These are phyloP conservation scores for Sporothrix sp. DNA, from an alignment of 2,329 filamentous ascomycete genomes.

Conservation along the genomic window DNA sequence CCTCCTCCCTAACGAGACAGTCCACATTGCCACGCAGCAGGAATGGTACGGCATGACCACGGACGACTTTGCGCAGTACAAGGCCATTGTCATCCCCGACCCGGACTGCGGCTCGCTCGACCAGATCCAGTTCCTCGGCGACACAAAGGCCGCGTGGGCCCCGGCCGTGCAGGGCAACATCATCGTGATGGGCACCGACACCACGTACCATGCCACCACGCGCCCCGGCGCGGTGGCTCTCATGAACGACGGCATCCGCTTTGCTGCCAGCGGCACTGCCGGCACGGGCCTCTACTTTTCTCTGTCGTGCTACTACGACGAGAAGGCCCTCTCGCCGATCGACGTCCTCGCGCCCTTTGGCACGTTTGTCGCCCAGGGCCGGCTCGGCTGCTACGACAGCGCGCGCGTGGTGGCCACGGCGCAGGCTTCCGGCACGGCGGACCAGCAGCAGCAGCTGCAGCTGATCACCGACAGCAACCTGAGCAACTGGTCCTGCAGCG, in stretches of 20 bases:
- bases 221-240: constrained; percentile 26
- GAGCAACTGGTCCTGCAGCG: constrained; percentile 33
- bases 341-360: constrained; percentile 27
- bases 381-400: constrained; percentile 31
- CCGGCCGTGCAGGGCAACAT: constrained; percentile 33
- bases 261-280: constrained; percentile 15
- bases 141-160: constrained; percentile 31
- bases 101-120: constrained; percentile 25
- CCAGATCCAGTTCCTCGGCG: constrained; percentile 29
- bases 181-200: constrained; percentile 33
- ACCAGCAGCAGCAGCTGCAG: constrained; percentile 15
- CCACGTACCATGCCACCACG: constrained; percentile 23
- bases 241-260: constrained; percentile 29
- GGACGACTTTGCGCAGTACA: constrained; percentile 34
- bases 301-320: constrained; percentile 33
- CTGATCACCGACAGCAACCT: constrained; percentile 28
- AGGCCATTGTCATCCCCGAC: constrained; percentile 35
- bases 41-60: constrained; percentile 23
- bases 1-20: constrained; percentile 1
- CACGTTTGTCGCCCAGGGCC: constrained; percentile 30
- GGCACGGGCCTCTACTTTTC: constrained; percentile 27
- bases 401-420: constrained; percentile 30
- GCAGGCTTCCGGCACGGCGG: constrained; percentile 19
- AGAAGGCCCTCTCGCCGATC: constrained; percentile 17
- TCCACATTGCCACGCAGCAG: constrained; percentile 13